These are phyloP conservation scores for Trichoderma polysporum DNA, from an alignment of 2,329 filamentous ascomycete species.

Conservation along the genomic window DNA sequence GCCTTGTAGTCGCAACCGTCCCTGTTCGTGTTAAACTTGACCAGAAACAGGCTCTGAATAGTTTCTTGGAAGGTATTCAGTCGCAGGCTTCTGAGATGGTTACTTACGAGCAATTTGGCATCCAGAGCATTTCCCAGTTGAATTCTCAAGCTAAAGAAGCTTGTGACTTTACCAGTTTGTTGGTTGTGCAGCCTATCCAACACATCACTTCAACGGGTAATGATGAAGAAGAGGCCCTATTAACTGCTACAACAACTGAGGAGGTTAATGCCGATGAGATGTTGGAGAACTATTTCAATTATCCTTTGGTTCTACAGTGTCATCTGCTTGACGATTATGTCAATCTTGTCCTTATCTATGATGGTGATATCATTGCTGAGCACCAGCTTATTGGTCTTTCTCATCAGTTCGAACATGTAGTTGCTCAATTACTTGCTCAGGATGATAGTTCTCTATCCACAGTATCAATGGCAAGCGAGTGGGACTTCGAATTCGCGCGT, in stretches of 20 bases:
- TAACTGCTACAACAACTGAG: not conserved
- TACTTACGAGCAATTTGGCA: slow-evolving; percentile 25
- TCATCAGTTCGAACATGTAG: slow-evolving; percentile 14
- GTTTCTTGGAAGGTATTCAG: slow-evolving; percentile 21
- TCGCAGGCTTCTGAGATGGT: slow-evolving; percentile 24
- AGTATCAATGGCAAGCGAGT: slow-evolving; percentile 14
- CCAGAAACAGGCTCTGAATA: not conserved
- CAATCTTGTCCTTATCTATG: slow-evolving; percentile 14
- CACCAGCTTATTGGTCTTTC: slow-evolving; percentile 5
- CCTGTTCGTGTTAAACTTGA: slow-evolving; percentile 17
- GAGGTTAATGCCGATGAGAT: slow-evolving; percentile 6
- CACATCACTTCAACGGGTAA: slow-evolving; percentile 11
- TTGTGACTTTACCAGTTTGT: slow-evolving; percentile 25
- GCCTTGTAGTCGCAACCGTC: slow-evolving; percentile 22
- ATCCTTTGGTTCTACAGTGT: slow-evolving; percentile 14
- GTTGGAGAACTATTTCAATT: slow-evolving; percentile 20
- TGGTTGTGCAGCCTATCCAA: slow-evolving; percentile 24
- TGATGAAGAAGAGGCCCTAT: not conserved
- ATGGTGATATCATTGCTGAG: slow-evolving; percentile 13
- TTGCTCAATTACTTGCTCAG: slow-evolving; percentile 3
- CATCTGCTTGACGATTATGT: slow-evolving; percentile 3
- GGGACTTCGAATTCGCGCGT: slow-evolving; percentile 9
- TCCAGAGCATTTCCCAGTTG: slow-evolving; percentile 26
- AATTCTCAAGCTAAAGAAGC: slow-evolving; percentile 21
- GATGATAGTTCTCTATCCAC: not conserved